Conservation (phyloP, 441 rosid species). For the Bruguiera hainesii region DNA sequence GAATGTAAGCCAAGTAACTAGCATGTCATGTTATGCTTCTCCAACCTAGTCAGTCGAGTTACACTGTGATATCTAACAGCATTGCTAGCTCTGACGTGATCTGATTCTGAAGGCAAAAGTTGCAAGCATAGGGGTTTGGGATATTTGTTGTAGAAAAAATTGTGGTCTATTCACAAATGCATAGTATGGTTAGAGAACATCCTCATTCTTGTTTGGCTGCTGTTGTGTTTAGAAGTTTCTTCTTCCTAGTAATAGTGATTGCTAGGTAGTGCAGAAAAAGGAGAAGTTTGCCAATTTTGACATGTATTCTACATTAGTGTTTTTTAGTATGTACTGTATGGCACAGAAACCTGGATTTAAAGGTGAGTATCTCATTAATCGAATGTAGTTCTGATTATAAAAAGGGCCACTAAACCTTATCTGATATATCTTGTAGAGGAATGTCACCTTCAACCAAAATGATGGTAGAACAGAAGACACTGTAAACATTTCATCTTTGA, state of each 20-base stretch:
- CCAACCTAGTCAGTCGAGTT: slow-evolving; percentile 1
- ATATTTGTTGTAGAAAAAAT: neutral
- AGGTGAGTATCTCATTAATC: too few species aligned
- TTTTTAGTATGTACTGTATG: too few species aligned
- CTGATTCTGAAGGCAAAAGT: neutral
- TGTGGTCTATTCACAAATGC: neutral
- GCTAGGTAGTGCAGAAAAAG: too few species aligned
- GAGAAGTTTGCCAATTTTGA: too few species aligned
- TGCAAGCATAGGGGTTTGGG: slow-evolving; percentile 9
- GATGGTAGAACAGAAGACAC: slow-evolving; percentile 39
- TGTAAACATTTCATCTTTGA: slow-evolving; percentile 25
- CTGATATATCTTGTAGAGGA: slow-evolving; percentile 50
- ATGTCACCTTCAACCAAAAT: slow-evolving; percentile 32
- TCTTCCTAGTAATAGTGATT: too few species aligned
- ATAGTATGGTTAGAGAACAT: too few species aligned
- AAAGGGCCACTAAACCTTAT: slow-evolving; percentile 14
- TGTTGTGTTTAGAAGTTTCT: too few species aligned
- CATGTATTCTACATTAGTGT: too few species aligned
- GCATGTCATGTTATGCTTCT: neutral
- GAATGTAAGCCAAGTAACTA: slow-evolving; percentile 46
- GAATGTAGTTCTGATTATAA: too few species aligned
- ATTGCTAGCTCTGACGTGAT: slow-evolving; percentile 6
- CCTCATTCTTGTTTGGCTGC: too few species aligned
- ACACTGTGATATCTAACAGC: neutral
- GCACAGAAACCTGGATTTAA: too few species aligned